Evolutionary conservation across 768 basidiomycete genomes (phyloP).

Genomic region (Tubosaeta brunneosetosa): DNA sequence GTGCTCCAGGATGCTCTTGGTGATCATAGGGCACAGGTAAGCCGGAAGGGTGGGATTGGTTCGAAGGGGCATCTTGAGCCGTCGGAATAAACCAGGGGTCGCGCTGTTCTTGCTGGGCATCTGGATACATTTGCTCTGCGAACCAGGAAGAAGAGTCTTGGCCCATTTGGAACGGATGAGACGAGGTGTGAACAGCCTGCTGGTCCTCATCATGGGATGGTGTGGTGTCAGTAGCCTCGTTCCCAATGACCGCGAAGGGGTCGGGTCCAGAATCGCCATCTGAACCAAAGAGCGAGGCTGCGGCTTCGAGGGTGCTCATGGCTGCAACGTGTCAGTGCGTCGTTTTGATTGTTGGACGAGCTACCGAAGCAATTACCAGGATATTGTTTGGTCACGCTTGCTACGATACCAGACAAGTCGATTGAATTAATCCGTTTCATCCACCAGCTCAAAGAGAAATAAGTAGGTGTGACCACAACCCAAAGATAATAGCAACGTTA

Average conservation of each 20-base stretch:
- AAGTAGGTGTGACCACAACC: neutral
- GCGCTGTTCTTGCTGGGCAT: slow-evolving; percentile 20
- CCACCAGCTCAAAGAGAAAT: neutral
- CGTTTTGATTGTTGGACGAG: slow-evolving; percentile 12
- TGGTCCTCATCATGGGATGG: slow-evolving; percentile 23
- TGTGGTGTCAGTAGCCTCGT: slow-evolving; percentile 31
- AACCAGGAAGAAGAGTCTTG: slow-evolving; percentile 39
- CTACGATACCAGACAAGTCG: neutral
- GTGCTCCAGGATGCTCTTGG: slow-evolving; percentile 30
- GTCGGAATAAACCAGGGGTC: slow-evolving; percentile 27
- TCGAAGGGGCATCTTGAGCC: slow-evolving; percentile 10
- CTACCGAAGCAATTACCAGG: neutral
- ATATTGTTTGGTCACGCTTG: slow-evolving; percentile 28
- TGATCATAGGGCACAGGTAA: slow-evolving; percentile 20
- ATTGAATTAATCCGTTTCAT: neutral
- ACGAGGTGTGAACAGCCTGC: slow-evolving; percentile 11
- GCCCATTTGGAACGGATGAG: slow-evolving; percentile 28
- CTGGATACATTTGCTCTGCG: slow-evolving; percentile 30
- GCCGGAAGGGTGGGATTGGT: slow-evolving; percentile 12
- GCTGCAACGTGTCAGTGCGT: slow-evolving; percentile 29
- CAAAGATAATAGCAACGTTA: slow-evolving; percentile 16
- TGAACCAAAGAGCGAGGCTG: slow-evolving; percentile 74
- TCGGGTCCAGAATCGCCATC: slow-evolving; percentile 54
- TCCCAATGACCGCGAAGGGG: slow-evolving; percentile 59
- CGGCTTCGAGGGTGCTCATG: slow-evolving; percentile 71